A percentile compares a stretch with the other conserved stretches of the same genome.
Conservation (phyloP, 116 monocot species). For the Papilionanthe hybrid region DNA sequence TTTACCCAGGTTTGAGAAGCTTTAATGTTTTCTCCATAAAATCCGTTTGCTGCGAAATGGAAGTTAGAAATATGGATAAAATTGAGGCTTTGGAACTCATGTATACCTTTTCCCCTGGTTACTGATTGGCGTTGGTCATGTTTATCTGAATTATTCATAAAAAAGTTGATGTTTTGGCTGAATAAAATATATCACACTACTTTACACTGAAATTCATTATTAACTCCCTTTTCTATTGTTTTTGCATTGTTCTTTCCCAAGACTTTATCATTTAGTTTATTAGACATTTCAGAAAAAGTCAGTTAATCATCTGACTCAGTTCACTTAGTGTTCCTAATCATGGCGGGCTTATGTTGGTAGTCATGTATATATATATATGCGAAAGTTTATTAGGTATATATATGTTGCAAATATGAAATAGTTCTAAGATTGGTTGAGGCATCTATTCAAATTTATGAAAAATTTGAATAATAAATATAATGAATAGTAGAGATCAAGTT, state of each 20-base stretch:
- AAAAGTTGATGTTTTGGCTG: not conserved
- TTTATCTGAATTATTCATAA: not conserved
- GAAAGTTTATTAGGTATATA: not conserved
- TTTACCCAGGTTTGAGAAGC: not conserved
- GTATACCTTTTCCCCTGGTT: not conserved
- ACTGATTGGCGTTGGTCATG: not conserved
- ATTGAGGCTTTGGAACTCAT: not conserved
- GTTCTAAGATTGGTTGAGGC: not conserved
- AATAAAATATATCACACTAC: not conserved
- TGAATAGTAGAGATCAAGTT: not conserved
- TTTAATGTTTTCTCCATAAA: not conserved
- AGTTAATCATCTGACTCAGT: not conserved
- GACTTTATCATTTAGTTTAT: not conserved
- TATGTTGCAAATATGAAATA: not conserved
- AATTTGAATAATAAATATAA: not conserved
- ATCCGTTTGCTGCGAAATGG: not conserved
- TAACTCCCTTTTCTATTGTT: not conserved
- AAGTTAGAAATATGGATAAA: not conserved
- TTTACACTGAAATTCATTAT: not conserved
- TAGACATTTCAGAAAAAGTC: not conserved
- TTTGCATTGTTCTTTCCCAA: not conserved
- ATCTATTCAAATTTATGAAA: not conserved
- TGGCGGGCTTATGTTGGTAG: not conserved
- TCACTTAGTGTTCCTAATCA: not conserved
- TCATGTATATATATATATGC: not conserved